Evolutionary conservation across 1,284 basidiomycete genomes (phyloP).

Genomic region (Sparassis latifolia): DNA sequence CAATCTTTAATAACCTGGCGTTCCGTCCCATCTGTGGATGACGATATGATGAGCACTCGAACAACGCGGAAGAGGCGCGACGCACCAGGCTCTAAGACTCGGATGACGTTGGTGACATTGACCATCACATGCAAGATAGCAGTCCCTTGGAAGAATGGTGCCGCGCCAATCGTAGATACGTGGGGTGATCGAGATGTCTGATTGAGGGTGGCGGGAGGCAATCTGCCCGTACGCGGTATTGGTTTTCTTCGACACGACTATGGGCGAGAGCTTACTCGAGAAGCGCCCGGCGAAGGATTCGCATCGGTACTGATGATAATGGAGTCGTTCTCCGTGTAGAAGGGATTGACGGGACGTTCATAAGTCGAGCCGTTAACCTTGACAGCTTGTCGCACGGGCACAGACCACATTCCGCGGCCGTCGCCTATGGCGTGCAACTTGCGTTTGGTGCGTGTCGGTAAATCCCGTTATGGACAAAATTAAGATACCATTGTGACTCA

Average conservation of each 20-base stretch:
- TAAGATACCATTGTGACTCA: neutral
- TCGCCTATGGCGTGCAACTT: constrained; percentile 79
- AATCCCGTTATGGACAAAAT: constrained; percentile 51
- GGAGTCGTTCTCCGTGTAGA: constrained; percentile 55
- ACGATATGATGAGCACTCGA: neutral
- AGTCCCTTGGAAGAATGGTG: constrained; percentile 77
- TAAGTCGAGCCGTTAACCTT: constrained; percentile 50
- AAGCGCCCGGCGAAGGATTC: constrained; percentile 74
- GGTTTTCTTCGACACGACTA: too few relatives aligned
- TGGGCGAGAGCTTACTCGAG: constrained; percentile 43
- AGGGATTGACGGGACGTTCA: constrained; percentile 43
- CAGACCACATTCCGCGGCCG: constrained; percentile 77
- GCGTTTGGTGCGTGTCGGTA: constrained; percentile 71
- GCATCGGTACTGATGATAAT: constrained; percentile 80
- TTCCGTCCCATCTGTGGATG: constrained; percentile 58
- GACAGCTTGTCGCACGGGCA: constrained; percentile 64
- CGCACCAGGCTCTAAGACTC: constrained; percentile 77
- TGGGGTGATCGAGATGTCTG: constrained; percentile 66
- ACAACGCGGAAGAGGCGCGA: constrained; percentile 6
- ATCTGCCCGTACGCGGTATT: constrained; percentile 39
- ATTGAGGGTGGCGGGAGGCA: constrained; percentile 55
- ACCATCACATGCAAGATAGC: constrained; percentile 77
- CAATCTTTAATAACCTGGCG: constrained; percentile 71
- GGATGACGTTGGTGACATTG: constrained; percentile 51
- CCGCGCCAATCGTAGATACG: constrained; percentile 77